Evolutionary conservation across 345 rosid genomes (phyloP).

Genomic region (Brassica juncea): DNA sequence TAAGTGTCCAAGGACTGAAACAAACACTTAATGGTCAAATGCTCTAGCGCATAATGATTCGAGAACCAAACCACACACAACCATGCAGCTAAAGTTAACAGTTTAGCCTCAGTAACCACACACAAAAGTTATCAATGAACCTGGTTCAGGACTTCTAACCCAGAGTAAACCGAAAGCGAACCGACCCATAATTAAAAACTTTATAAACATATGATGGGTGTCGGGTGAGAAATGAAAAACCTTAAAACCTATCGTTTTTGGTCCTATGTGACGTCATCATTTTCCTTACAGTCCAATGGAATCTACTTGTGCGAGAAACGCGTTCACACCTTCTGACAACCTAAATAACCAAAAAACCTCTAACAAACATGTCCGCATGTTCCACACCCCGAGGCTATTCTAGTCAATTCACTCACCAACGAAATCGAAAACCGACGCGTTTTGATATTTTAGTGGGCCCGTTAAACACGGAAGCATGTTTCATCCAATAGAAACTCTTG

Average conservation of each 20-base stretch:
- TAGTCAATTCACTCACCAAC: background rate
- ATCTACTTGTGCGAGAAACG: conserved; percentile 39
- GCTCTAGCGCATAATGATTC: background rate
- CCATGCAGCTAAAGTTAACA: background rate
- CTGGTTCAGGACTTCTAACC: background rate
- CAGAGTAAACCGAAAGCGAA: background rate
- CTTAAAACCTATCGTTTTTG: background rate
- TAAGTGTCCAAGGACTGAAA: background rate
- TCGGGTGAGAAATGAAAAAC: conserved; percentile 3
- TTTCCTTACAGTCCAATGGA: conserved; percentile 18
- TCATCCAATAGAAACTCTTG: conserved; percentile 16
- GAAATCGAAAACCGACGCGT: conserved; percentile 28
- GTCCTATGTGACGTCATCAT: background rate
- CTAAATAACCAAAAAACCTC: conserved; percentile 28
- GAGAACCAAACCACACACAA: background rate
- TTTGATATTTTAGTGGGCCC: conserved; percentile 35
- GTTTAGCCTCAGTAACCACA: background rate
- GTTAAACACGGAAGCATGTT: conserved; percentile 29
- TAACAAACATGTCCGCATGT: background rate
- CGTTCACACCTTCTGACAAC: conserved; percentile 45
- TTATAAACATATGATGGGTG: background rate
- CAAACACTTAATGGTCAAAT: background rate
- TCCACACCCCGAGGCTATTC: background rate
- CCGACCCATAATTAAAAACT: background rate
- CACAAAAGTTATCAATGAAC: background rate